These are phyloP conservation scores for Russula griseocarnosa DNA, from an alignment of 768 basidiomycete species.

Conservation along the genomic window DNA sequence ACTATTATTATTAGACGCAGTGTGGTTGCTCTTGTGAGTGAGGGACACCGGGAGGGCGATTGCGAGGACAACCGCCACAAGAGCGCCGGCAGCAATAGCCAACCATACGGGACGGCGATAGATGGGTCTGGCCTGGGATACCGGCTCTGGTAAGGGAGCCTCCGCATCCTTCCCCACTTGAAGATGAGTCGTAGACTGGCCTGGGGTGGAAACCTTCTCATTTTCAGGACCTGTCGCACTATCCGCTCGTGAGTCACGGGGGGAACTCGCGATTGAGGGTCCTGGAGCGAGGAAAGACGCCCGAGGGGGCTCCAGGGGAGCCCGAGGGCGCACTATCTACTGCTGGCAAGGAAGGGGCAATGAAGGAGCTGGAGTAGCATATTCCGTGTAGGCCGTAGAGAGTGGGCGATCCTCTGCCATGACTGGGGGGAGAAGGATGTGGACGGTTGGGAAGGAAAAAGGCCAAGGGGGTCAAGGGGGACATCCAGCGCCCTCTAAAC, in stretches of 20 bases:
- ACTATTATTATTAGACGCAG: background rate
- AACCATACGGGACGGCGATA: constrained; percentile 11
- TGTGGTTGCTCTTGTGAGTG: constrained; percentile 3
- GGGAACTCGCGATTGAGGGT: constrained; percentile 2
- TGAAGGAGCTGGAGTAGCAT: constrained; percentile 15
- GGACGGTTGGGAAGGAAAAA: background rate
- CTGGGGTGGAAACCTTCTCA: constrained; percentile 4
- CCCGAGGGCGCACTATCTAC: background rate
- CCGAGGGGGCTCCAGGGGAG: constrained; percentile 11
- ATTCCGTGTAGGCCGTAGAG: constrained; percentile 18
- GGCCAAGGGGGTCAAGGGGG: background rate
- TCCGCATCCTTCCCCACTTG: background rate
- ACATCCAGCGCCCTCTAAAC: background rate
- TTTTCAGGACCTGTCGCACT: background rate
- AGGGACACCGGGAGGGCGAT: constrained; percentile 18
- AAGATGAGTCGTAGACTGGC: constrained; percentile 7
- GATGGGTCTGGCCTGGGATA: background rate
- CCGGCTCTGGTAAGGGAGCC: background rate
- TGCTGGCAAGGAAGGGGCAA: constrained; percentile 4
- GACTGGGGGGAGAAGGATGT: background rate
- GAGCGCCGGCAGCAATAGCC: constrained; percentile 10
- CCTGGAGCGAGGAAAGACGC: constrained; percentile 4
- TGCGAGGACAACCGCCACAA: constrained; percentile 12
- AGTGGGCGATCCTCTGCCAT: constrained; percentile 24
- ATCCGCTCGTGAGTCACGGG: constrained; percentile 4